Evolutionary conservation across 2,329 filamentous ascomycete genomes (phyloP), one percentile per base, ranked within the genome.

Genomic region (Pestalotiopsis sp.): DNA sequence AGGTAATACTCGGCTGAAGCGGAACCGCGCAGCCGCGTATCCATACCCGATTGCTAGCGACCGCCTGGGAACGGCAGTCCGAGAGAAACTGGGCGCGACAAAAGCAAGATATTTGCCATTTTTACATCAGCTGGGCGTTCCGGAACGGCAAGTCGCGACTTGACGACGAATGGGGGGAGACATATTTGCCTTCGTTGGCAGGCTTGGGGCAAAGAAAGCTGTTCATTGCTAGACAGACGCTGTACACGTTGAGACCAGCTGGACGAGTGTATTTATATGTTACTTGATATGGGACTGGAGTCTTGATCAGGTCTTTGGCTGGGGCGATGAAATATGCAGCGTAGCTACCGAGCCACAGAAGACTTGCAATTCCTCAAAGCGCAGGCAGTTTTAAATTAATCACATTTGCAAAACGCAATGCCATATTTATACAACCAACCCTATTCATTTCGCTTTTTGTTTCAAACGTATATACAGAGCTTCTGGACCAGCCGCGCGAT

Each of bases 1-100:
- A 94, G 82, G 83, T 96, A 56, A 85, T 94, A 61, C 84, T 95
- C 36, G 93, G 93, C 68, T 95, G 57, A 65, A 31, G 27, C 23
- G 11, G 9, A 25, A n/a, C 17, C 14, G 40, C 23, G 36, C 27
- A 14, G 41, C 20, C 31, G 23, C 36, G 38, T 25, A 9, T n/a
- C 36, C 31, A 36, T 25, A 66, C 38, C 38, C 38, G 3, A 13
- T 56, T 36, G 7, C 9, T 12, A 13, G 40, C 20, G 14, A 25
- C 31, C 14, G 20, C 13, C 38, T 14, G 41, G 40, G n/a, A n/a
- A 13, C 17, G 7, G 38, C 25, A 49, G 59, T 11, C 38, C 36
- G 59, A 40, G 4, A 36, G 12, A 36, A 36, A 36, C 7, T 4
- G 17, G 27, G 17, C n/a, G 20, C 31, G 27, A 27, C 27, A n/a